Evolutionary conservation across 225 moss, liverwort and hornwort species (phyloP).

Genomic region (Bryoerythrophyllum caledonicum): DNA sequence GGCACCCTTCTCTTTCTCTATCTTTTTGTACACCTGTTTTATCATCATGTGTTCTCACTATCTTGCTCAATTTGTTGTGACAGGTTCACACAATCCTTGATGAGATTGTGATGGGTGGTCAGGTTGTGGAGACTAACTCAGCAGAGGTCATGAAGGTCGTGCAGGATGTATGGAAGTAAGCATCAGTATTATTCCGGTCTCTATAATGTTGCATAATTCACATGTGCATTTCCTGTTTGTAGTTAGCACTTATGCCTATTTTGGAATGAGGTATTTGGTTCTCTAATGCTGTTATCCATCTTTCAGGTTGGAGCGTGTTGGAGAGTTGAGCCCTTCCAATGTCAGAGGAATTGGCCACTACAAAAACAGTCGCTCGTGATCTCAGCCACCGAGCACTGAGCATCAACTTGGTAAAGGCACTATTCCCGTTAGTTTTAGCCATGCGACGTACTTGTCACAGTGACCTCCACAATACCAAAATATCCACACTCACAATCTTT

Average conservation of each 20-base stretch:
- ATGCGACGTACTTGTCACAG: too few species aligned
- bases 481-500: too few species aligned
- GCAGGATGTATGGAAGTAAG: constrained; percentile 94
- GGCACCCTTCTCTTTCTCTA: neutral
- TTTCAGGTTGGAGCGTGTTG: constrained; percentile 63
- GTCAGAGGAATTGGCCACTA: constrained; percentile 62
- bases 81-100: constrained; percentile 97
- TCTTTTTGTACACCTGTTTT: neutral
- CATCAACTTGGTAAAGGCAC: too few species aligned
- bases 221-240: neutral
- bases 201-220: neutral
- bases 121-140: constrained; percentile 93
- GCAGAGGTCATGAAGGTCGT: constrained; percentile 89
- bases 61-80: constrained; percentile 13
- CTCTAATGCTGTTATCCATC: neutral
- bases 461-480: too few species aligned
- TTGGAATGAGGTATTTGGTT: neutral
- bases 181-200: neutral
- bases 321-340: constrained; percentile 46
- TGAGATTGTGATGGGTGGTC: constrained; percentile 96
- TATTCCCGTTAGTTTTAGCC: too few species aligned
- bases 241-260: constrained; percentile 3
- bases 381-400: neutral
- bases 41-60: constrained; percentile 10
- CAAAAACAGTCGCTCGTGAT: constrained; percentile 54